Percentiles rank a stretch among this genome's conserved stretches.
These are phyloP conservation scores for Suillus discolor DNA, from an alignment of 768 basidiomycete genomes.

Conservation along the genomic window DNA sequence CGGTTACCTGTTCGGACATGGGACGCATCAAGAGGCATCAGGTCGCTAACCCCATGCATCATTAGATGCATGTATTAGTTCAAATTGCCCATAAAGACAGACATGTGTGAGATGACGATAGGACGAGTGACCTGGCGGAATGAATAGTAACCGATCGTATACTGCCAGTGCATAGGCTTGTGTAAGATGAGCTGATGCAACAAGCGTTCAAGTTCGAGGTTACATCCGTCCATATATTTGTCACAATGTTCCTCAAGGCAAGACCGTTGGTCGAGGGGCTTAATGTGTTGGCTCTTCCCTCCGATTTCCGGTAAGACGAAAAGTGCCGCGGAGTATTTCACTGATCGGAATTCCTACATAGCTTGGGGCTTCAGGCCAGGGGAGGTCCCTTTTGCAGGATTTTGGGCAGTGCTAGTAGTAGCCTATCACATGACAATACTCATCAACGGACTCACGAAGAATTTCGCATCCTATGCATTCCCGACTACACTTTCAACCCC, in stretches of 20 bases:
- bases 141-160: not conserved
- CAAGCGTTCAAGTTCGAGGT: too few species aligned
- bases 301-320: too few species aligned
- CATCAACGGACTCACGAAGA: not conserved
- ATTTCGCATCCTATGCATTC: not conserved
- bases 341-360: not conserved
- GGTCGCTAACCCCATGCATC: too few species aligned
- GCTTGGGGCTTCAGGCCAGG: not conserved
- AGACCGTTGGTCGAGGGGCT: too few species aligned
- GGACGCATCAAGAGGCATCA: too few species aligned
- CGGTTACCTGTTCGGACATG: too few species aligned
- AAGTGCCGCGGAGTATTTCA: not conserved
- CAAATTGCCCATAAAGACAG: not conserved
- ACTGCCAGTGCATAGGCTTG: too few species aligned
- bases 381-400: not conserved
- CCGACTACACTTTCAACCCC: slow-evolving; percentile 7
- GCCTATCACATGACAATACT: not conserved
- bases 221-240: too few species aligned
- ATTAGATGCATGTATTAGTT: too few species aligned
- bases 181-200: too few species aligned
- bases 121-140: not conserved
- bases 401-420: not conserved
- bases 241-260: too few species aligned
- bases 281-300: too few species aligned
- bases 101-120: not conserved